Conservation (phyloP, 164 flowering plant genomes). For the Chimonanthus salicifolius region DNA sequence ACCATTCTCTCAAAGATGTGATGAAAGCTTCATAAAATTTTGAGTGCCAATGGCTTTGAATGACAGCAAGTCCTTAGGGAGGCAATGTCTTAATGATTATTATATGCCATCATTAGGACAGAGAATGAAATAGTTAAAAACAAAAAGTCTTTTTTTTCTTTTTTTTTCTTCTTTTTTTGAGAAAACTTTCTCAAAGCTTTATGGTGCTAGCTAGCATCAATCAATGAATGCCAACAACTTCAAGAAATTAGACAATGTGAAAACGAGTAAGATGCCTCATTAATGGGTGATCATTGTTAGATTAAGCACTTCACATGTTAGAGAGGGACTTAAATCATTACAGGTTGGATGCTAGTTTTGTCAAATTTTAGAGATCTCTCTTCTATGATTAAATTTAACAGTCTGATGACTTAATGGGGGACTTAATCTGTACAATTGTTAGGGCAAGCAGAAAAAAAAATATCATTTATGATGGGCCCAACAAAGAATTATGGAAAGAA, state of each 20-base stretch:
- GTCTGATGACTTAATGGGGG: neutral
- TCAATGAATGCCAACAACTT: neutral
- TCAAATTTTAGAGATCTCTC: neutral
- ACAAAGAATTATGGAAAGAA: too few species aligned
- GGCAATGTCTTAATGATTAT: neutral
- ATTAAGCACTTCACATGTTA: neutral
- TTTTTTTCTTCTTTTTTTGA: neutral
- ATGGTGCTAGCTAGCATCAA: too few species aligned
- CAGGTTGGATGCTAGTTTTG: neutral
- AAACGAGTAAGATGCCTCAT: neutral
- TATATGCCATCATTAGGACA: conserved; percentile 6
- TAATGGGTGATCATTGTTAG: neutral
- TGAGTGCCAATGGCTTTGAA: conserved; percentile 1
- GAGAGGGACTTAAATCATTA: neutral
- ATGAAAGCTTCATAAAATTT: neutral
- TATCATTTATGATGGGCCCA: neutral
- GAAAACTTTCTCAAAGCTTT: too few species aligned
- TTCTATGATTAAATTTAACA: neutral
- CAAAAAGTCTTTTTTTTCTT: neutral
- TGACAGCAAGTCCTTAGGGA: conserved; percentile 2
- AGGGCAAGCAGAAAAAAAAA: neutral
- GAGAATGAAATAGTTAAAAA: neutral
- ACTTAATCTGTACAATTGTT: neutral
- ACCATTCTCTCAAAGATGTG: neutral
- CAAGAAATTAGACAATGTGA: neutral